Base-by-base conservation (phyloP, 2,329 filamentous ascomycete genomes). In the Sporothrix humicola region DNA sequence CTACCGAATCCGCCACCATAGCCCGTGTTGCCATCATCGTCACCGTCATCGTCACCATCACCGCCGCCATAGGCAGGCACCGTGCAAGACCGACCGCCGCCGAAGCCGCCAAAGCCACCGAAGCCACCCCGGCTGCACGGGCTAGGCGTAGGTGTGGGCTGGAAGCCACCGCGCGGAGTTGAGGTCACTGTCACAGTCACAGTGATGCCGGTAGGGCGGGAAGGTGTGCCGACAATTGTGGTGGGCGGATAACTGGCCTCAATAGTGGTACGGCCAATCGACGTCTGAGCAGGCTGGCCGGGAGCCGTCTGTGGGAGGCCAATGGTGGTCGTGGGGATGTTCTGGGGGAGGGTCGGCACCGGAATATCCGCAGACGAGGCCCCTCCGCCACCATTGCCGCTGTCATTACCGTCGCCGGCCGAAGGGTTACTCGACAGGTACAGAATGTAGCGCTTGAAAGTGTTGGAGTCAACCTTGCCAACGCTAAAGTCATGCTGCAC, bases 381-480 rank as follows among this genome's bases (percentile, higher is more conserved):
- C 13, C 61, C 37, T 7, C 68, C 13, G n/a, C 52, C 52, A 8
- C 52, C 52, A 23, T 26, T 10, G 42, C 26, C 44, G 23, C 65
- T 20, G 46, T n/a, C 15, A 59, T 44, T 20, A 59, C 52, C 42
- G 54, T 56, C 56, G 63, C 44, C 26, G 15, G 8, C 71, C 3
- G 58, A 23, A 23, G 63, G 61, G 12, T 68, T 73, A 58, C 72
- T 69, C 12, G 70, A 66, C 26, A 75, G 71, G 66, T 37, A 75
- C 52, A 74, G 71, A 8, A 74, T 23, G 63, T 73, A 75, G 20
- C 72, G 74, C 20, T 58, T 46, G 54, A 74, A 75, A 4, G n/a
- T 42, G 68, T 75, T 75, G 48, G 74, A 66, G 58, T 73, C 70
- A 13, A 75, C 74, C 20, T 71, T 72, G 31, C 72, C 74, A n/a